phyloP scores from a whole-genome alignment of 192 early-diverging fungal species.

The Geosiphon pyriformis region DNA sequence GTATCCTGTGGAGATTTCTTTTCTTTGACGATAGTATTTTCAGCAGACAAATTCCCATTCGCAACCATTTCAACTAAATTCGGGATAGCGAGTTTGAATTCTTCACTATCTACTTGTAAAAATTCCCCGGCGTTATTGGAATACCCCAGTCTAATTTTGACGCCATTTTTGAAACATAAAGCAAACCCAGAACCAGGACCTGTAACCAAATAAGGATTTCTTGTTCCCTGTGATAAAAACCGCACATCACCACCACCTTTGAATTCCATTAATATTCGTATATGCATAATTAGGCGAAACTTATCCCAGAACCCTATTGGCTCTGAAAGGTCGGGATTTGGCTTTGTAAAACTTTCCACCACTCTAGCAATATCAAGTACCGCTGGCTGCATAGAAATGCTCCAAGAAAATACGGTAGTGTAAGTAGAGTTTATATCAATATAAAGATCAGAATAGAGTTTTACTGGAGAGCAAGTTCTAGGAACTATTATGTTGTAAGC shows the following conservation, averaged over 20 bases:
- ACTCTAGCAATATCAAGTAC: conserved; percentile 33
- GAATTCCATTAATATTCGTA: conserved; percentile 31
- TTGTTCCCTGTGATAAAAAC: conserved; percentile 33
- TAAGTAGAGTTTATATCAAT: conserved; percentile 27
- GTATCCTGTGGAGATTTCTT: conserved; percentile 11
- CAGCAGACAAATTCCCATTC: conserved; percentile 13
- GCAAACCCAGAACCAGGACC: conserved; percentile 34
- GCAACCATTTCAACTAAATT: conserved; percentile 31
- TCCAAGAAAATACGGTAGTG: conserved; percentile 28
- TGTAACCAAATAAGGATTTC: conserved; percentile 38
- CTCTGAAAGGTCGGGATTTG: conserved; percentile 37
- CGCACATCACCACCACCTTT: conserved; percentile 32
- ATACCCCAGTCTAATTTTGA: conserved; percentile 31
- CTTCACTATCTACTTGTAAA: conserved; percentile 38
- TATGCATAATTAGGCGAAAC: conserved; percentile 39
- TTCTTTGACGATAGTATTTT: conserved; percentile 2
- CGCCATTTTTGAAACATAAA: conserved; percentile 34
- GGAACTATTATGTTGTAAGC: conserved; percentile 26
- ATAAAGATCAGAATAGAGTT: conserved; percentile 40
- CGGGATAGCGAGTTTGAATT: conserved; percentile 39
- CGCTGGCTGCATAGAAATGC: conserved; percentile 36
- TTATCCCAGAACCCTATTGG: conserved; percentile 44
- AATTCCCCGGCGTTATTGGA: conserved; percentile 37
- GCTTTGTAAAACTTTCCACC: conserved; percentile 35
- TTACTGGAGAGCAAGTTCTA: conserved; percentile 33